A percentile compares a stretch with the other conserved stretches of the same genome.
These are phyloP conservation scores for Balakata baccata DNA, from an alignment of 345 rosid genomes.

Conservation along the genomic window DNA sequence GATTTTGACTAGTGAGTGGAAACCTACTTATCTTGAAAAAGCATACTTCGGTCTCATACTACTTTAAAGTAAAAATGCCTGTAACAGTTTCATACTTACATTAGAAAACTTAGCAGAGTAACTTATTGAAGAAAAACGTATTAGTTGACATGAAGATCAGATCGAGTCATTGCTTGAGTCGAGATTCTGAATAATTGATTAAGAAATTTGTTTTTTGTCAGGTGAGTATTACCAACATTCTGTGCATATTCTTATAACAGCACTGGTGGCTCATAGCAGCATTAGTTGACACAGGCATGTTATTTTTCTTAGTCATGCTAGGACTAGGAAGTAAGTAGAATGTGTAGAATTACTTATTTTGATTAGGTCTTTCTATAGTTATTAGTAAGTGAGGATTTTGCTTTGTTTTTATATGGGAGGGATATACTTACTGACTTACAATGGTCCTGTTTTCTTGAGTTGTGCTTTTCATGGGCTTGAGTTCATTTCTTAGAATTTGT, in stretches of 20 bases:
- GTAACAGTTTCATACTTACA: not conserved
- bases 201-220: not conserved
- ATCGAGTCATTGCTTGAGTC: not conserved
- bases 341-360: not conserved
- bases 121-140: not conserved
- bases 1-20: not conserved
- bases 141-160: not conserved
- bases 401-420: not conserved
- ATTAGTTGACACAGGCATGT: not conserved
- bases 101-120: not conserved
- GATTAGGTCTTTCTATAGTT: not conserved
- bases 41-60: not conserved
- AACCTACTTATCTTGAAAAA: not conserved
- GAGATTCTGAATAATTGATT: not conserved
- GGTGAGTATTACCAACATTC: not conserved
- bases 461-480: not conserved
- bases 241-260: not conserved
- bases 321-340: not conserved
- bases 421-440: not conserved
- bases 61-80: not conserved
- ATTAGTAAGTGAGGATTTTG: not conserved
- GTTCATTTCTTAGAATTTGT: not conserved
- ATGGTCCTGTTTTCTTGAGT: not conserved
- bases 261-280: not conserved
- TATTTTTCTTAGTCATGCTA: not conserved